A percentile compares a stretch with the other conserved stretches of the same genome.
These are phyloP conservation scores for Wickerhamomyces kurtzmanii DNA, from an alignment of 805 yeast genomes.

Conservation along the genomic window DNA sequence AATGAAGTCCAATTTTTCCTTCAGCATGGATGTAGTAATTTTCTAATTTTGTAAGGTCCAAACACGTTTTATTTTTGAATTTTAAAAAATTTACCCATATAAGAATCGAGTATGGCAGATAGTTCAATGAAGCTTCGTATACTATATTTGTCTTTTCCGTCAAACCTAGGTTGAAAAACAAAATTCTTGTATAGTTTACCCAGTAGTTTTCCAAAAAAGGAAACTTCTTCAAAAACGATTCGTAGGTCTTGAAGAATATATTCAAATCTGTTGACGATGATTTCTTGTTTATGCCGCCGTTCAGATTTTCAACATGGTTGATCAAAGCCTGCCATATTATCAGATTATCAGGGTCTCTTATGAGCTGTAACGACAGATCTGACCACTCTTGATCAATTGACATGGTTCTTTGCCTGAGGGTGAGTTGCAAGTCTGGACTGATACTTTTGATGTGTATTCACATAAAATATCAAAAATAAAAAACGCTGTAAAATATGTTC, in stretches of 20 bases:
- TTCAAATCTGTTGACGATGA: constrained; percentile 20
- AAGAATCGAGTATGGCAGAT: constrained; percentile 32
- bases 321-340: constrained; percentile 27
- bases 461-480: no score
- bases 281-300: constrained; percentile 23
- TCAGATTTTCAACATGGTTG: constrained; percentile 19
- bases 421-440: no score
- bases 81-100: constrained; percentile 42
- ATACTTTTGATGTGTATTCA: no score
- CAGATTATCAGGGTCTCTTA: constrained; percentile 24
- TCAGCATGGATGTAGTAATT: constrained; percentile 37
- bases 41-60: constrained; percentile 22
- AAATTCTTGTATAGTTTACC: constrained; percentile 42
- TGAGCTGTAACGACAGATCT: constrained; percentile 1
- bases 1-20: constrained; percentile 39
- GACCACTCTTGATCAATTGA: constrained; percentile 4
- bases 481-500: no score
- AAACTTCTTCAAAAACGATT: constrained; percentile 31
- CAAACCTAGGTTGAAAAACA: constrained; percentile 35
- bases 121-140: constrained; percentile 27
- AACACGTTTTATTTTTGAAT: constrained; percentile 21
- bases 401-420: background rate
- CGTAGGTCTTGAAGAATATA: constrained; percentile 28
- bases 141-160: constrained; percentile 25
- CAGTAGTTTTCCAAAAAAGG: constrained; percentile 48